Evolutionary conservation across 805 yeast species (phyloP), one percentile per base, ranked within the genome.

Genomic region (Candida taoyuanica): DNA sequence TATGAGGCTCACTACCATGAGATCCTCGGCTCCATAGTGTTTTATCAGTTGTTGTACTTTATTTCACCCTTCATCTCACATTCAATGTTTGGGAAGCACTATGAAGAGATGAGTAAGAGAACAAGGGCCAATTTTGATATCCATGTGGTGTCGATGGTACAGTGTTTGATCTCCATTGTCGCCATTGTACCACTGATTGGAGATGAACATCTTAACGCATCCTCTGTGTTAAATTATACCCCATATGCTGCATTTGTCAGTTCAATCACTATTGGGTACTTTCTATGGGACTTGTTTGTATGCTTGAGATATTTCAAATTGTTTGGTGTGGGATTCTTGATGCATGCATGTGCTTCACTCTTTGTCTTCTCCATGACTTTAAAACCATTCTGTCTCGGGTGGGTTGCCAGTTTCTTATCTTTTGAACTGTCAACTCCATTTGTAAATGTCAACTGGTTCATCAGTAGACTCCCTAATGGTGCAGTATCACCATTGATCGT

Each of bases 381-480:
- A 43, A 58, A 68, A 23, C 96, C 96, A 3, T 85, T 79, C 60
- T 76, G 86, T 56, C 78, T 81, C 60, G 82, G 88, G 35, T 82
- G 84, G 77, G 73, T 85, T 19, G 91, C 95, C 1, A 77, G 81
- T 16, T 93, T 89, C 58, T 69, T 93, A 51, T 58, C 85, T 34
- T 93, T 84, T 61, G 98, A 93, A 63, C 71, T 85, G 29, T 82
- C 95, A 33, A 85, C 97, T 2, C 98, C 98, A 7, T 93, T 93
- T 63, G 96, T 93, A 45, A 94, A 93, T 62, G 59, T 85, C 56
- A 86, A 93, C 60, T 93, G 97, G 96, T 89, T 82, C 60, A 79
- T 87, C 24, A 72, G 83, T 23, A 81, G 85, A 51, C 67, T 88
- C 14, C 93, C 95, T 1, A 70, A 70, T 1, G 85, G 83, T 4